Evolutionary conservation across 345 rosid genomes (phyloP).

Genomic region (Citrus glauca): DNA sequence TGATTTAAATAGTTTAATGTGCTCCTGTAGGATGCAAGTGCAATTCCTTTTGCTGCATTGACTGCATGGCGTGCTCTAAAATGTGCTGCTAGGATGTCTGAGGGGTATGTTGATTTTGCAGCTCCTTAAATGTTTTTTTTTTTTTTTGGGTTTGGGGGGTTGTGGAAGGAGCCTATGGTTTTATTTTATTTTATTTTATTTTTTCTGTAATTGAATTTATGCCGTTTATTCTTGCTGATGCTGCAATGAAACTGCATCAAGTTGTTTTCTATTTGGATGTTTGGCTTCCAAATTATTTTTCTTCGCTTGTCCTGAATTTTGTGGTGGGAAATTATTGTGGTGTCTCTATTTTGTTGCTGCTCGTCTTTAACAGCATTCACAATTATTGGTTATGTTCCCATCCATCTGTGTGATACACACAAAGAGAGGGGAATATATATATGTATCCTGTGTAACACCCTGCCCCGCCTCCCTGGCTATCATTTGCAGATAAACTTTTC

Average conservation of each 20-base stretch:
- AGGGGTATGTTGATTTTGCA: slow-evolving; percentile 56
- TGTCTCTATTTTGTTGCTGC: background rate
- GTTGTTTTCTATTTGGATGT: background rate
- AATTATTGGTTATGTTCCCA: background rate
- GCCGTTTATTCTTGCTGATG: background rate
- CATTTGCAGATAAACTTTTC: background rate
- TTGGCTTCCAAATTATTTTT: background rate
- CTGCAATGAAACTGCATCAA: background rate
- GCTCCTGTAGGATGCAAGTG: slow-evolving; percentile 77
- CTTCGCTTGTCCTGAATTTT: background rate
- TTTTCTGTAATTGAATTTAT: background rate
- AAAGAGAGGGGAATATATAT: no score
- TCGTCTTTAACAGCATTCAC: background rate
- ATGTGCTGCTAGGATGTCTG: slow-evolving; percentile 79
- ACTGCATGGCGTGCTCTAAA: slow-evolving; percentile 97
- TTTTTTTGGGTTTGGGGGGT: no score
- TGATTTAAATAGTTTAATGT: slow-evolving; percentile 7
- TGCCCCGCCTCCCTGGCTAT: background rate
- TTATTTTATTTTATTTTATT: no score
- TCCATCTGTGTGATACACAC: background rate
- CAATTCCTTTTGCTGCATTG: slow-evolving; percentile 90
- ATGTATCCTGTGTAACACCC: background rate
- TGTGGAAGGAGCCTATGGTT: no score
- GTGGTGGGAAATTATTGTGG: background rate
- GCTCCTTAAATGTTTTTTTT: background rate